Evolutionary conservation across 352 stramenopile genomes (phyloP).

Genomic region (Phytophthora rubi): DNA sequence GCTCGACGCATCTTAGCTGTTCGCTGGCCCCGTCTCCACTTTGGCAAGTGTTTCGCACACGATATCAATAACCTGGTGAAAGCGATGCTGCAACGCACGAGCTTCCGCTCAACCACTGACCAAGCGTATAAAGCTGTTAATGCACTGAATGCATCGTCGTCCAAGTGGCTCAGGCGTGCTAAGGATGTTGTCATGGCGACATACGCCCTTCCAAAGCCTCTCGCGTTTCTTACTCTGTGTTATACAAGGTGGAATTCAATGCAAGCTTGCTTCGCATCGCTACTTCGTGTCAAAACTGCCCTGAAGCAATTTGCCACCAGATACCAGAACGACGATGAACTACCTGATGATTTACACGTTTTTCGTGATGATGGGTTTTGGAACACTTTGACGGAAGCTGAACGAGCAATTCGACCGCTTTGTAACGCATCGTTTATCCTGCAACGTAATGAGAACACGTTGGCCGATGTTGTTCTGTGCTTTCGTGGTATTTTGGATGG

Average conservation of each 20-base stretch:
- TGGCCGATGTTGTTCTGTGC: conserved; percentile 7
- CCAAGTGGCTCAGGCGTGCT: conserved; percentile 15
- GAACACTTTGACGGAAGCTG: conserved; percentile 5
- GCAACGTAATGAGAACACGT: conserved; percentile 10
- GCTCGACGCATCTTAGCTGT: conserved; percentile 12
- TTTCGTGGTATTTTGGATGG: conserved; percentile 10
- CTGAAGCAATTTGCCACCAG: conserved; percentile 1
- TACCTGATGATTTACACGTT: neutral
- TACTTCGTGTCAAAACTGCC: conserved; percentile 16
- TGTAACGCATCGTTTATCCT: conserved; percentile 9
- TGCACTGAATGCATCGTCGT: conserved; percentile 18
- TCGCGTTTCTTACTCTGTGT: conserved; percentile 18
- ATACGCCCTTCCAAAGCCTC: conserved; percentile 8
- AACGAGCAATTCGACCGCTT: conserved; percentile 11
- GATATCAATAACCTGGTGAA: conserved; percentile 24
- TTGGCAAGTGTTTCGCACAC: conserved; percentile 12
- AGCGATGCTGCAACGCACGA: neutral
- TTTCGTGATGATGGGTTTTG: conserved; percentile 9
- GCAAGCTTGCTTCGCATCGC: conserved; percentile 27
- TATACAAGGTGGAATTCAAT: conserved; percentile 32
- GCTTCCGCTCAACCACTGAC: conserved; percentile 3
- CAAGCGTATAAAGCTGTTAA: conserved; percentile 17
- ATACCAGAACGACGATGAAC: neutral
- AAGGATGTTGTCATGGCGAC: neutral
- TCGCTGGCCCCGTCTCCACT: conserved; percentile 5